Evolutionary conservation across 2,329 filamentous ascomycete genomes (phyloP), one percentile per base, ranked within the genome.

Genomic region (Diplodia intermedia): DNA sequence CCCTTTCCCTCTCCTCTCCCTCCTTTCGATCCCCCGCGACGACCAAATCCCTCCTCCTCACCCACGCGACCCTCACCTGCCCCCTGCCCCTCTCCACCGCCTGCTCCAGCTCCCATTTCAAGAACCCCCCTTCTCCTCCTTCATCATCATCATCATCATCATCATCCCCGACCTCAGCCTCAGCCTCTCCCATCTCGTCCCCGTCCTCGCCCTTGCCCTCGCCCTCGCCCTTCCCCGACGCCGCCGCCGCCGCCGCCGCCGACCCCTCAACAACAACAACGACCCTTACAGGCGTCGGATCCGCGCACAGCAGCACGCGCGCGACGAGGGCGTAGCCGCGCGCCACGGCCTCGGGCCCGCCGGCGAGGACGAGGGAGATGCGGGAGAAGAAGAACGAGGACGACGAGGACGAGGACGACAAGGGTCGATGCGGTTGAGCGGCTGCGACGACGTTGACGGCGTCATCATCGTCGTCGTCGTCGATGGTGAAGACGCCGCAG

Each of bases 301-400:
- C 81, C 1, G 73, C 53, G 0, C 70, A 72, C 9, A 75, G 70
- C 18, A 84, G 69, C 5, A 85, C 80, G 1, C 81, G 78, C 1
- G 79, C 80, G 31, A 86, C 79, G 2, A 86, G 76, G 3, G 83
- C 79, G 70, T 84, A 87, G 0, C 83, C 84, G 0, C 84, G 84
- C 0, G 84, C 86, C 14, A 86, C 79, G 0, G 84, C 84, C 0
- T 80, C 82, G 11, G 38, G 4, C 0, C 85, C 84, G 0, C 85
- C 84, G 0, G 84, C 84, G 0, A 86, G 78, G 1, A 86, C 78
- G 9, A 86, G 79, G 0, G 79, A 81, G 23, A 86, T 78, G 14
- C 78, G 79, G 23, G 75, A 74, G 71, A 86, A 86, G 3, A 70
- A 75, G 29, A 75, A 74, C 29, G 80, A 71, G 23, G 23, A 26